phyloP scores from a whole-genome alignment of 345 rosid genomes.

The Rhodomyrtus tomentosa region DNA sequence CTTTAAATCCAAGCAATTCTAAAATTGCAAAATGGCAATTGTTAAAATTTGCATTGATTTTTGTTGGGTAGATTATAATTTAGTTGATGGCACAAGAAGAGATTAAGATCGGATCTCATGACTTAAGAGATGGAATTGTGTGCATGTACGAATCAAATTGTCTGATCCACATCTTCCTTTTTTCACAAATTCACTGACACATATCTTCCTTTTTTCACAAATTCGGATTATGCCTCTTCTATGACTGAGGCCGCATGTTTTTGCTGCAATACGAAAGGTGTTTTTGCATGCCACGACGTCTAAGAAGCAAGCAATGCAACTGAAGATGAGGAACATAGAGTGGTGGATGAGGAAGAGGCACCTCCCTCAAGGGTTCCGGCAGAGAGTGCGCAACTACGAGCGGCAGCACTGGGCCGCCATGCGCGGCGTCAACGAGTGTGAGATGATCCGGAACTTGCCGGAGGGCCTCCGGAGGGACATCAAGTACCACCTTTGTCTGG shows the following conservation, averaged over 20 bases:
- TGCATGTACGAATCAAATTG: not conserved
- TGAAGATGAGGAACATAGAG: conserved; percentile 95
- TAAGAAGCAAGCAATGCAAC: conserved; percentile 93
- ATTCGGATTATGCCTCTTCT: not conserved
- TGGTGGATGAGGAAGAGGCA: conserved; percentile 98
- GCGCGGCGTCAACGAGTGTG: conserved; percentile 89
- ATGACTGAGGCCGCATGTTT: not conserved
- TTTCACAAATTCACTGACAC: not conserved
- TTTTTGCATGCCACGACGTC: conserved; percentile 86
- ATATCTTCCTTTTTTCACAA: not conserved
- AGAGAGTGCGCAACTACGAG: conserved; percentile 84
- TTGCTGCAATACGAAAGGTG: conserved; percentile 21
- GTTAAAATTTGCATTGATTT: not conserved
- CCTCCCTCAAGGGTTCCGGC: conserved; percentile 72
- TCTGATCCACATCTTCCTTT: not conserved
- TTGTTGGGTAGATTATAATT: not conserved
- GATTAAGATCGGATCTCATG: not conserved
- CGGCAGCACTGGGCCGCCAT: conserved; percentile 95
- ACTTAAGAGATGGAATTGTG: not conserved
- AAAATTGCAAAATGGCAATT: too few relatives aligned
- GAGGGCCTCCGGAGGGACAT: conserved; percentile 95
- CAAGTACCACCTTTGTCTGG: conserved; percentile 90
- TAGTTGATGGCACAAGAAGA: too few relatives aligned
- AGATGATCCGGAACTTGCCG: conserved; percentile 79
- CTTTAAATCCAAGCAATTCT: not conserved